Base-by-base conservation (phyloP, 2,329 filamentous ascomycete genomes). In the Tolypocladium ophioglossoides region DNA sequence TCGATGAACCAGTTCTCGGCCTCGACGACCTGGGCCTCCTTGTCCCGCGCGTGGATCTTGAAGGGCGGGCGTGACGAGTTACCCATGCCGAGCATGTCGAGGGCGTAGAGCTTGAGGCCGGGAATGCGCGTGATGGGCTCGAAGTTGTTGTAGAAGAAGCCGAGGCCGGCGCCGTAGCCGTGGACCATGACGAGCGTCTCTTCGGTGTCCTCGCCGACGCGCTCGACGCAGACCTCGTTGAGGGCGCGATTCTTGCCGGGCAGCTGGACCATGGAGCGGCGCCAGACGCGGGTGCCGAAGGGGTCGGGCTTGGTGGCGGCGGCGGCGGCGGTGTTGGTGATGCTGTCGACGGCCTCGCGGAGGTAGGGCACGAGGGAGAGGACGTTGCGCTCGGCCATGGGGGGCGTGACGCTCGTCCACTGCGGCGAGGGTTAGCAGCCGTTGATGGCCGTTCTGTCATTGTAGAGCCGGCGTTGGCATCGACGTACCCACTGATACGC, bases 131-230 rank as follows among this genome's bases (percentile, higher is more conserved):
- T 91, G 37, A 99, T 73, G 7, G 86, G 84, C 70, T 99, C 94
- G 57, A 95, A 96, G 68, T 99, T 99, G 73, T 94, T 92, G 78
- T 96, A 99, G 77, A 95, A 99, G 72, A 99, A 97, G 24, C 92
- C 94, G 0, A 99, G 78, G 0, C 94, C 94, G 2, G 94, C 94
- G 49, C 94, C 94, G 69, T 99, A 99, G 57, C 94, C 94, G 67
- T 99, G 94, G 5, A 99, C 75, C 83, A 99, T 95, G 47, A 99
- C 92, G 18, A 99, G 77, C 46, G 89, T 94, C 65, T 97, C 86
- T 49, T 95, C 86, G 0, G 83, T 81, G 5, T 85, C 72, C 66
- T 96, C 91, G 38, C 84, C 89, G 1, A 90, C 73, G 51, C 91
- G 80, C 72, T 96, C 89, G 2, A 99, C 83, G 1, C 88, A 91